phyloP scores from a whole-genome alignment of 2,329 filamentous ascomycete genomes.

The Acrocalymma vagum region DNA sequence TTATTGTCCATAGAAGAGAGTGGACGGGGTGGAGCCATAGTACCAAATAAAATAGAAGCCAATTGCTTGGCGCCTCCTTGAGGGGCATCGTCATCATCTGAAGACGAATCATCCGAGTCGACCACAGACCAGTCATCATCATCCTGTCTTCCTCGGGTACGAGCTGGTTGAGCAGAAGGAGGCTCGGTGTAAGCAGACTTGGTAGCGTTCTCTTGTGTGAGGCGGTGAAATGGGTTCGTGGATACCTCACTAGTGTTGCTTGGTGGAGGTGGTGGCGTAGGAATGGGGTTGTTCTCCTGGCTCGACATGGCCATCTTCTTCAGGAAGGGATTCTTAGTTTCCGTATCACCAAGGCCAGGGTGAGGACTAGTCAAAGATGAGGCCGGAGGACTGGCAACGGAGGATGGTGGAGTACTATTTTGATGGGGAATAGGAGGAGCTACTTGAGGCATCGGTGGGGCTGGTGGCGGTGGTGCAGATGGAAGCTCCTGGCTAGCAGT shows the following conservation, averaged over 20 bases:
- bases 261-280: constrained; percentile 49
- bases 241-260: constrained; percentile 60
- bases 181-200: constrained; percentile 56
- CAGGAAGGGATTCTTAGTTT: constrained; percentile 96
- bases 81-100: constrained; percentile 78
- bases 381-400: constrained; percentile 55
- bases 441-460: constrained; percentile 50
- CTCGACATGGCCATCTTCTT: constrained; percentile 82
- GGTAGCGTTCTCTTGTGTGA: constrained; percentile 71
- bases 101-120: constrained; percentile 75
- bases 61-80: constrained; percentile 89
- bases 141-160: constrained; percentile 65
- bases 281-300: constrained; percentile 55
- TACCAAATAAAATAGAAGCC: constrained; percentile 93
- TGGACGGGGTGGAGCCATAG: constrained; percentile 92
- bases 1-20: constrained; percentile 83
- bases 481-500: constrained; percentile 65
- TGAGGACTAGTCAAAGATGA: constrained; percentile 59
- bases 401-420: constrained; percentile 58
- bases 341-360: constrained; percentile 66
- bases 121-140: constrained; percentile 84
- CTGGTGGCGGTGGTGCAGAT: constrained; percentile 56
- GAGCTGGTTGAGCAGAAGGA: constrained; percentile 57
- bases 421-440: constrained; percentile 39
- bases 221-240: constrained; percentile 94